A percentile compares a stretch with the other conserved stretches of the same genome.
Conservation (phyloP, 2,329 filamentous ascomycete genomes). For the Bipolaris bicolor region DNA sequence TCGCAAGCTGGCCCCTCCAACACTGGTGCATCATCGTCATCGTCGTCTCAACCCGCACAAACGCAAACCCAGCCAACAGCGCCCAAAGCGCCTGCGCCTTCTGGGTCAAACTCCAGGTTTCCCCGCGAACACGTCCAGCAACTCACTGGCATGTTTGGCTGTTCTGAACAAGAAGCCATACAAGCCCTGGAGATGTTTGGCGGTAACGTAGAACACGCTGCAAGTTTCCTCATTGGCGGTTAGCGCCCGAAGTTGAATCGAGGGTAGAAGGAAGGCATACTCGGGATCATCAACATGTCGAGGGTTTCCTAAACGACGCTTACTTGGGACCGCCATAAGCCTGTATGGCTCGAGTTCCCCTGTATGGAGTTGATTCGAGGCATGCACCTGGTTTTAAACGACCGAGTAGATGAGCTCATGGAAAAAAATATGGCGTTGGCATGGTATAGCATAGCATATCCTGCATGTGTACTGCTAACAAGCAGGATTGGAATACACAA, state of each 20-base stretch:
- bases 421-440: neutral
- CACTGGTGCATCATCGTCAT: slow-evolving; percentile 25
- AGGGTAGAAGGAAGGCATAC: neutral
- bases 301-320: neutral
- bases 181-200: slow-evolving; percentile 81
- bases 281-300: neutral
- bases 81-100: slow-evolving; percentile 21
- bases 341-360: neutral
- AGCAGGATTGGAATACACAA: too few species aligned
- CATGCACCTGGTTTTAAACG: neutral
- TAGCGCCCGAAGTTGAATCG: neutral
- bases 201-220: slow-evolving; percentile 88
- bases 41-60: slow-evolving; percentile 15
- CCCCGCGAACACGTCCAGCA: slow-evolving; percentile 74
- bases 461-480: neutral
- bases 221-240: slow-evolving; percentile 71
- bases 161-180: slow-evolving; percentile 75
- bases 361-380: neutral
- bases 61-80: slow-evolving; percentile 22
- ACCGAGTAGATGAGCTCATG: neutral
- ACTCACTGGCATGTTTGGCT: slow-evolving; percentile 74
- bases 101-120: slow-evolving; percentile 42
- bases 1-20: slow-evolving; percentile 37
- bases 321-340: neutral
- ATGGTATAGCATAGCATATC: neutral